Evolutionary conservation across 2,329 filamentous ascomycete species (phyloP), one percentile per base, ranked within the genome.

Genomic region (Fusarium domesticum): DNA sequence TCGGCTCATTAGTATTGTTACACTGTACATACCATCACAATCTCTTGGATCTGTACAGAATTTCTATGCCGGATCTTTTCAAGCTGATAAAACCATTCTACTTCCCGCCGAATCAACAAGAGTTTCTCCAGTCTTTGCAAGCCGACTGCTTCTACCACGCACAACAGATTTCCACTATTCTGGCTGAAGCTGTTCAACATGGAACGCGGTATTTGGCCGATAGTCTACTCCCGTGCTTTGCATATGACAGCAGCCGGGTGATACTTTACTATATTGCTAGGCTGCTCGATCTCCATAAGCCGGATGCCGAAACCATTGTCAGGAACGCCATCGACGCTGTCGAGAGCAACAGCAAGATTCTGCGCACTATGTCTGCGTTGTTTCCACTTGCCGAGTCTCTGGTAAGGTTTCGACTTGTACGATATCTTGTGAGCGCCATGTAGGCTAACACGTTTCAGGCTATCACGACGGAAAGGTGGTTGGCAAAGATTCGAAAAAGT

Each of bases 241-340:
- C 70, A 2, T 74, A 73, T 50, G 71, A 74, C 42, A 73, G 71
- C 49, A 73, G 68, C 37, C 64, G 72, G 5, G 68, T 73, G 30
- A 73, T 75, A 68, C 54, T 75, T 1, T 74, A 75, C 52, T 73
- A 73, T 43, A 63, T 73, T n/a, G 71, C 69, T 4, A 65, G 70
- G 14, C 53, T 74, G 6, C 59, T 73, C 6, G 69, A 70, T 19
- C 62, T 66, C 2, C 61, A 48, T 23, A 54, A 64, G 12, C 51
- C 61, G 1, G 67, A 68, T 43, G 66, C 67, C 7, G 58, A 64
- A 20, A 57, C 58, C 6, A 65, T 64, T 41, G 64, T 71, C 42
- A 58, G 58, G 14, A 66, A 69, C n/a, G 66, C 67, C 5, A 64
- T 71, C 37, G 60, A 61, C 31, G 62, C 66, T 0, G 67, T 70